Percentiles rank a stretch among this genome's conserved stretches.
Conservation (phyloP, 108 stramenopile species). For the Pseudonitzschia multistriata region DNA sequence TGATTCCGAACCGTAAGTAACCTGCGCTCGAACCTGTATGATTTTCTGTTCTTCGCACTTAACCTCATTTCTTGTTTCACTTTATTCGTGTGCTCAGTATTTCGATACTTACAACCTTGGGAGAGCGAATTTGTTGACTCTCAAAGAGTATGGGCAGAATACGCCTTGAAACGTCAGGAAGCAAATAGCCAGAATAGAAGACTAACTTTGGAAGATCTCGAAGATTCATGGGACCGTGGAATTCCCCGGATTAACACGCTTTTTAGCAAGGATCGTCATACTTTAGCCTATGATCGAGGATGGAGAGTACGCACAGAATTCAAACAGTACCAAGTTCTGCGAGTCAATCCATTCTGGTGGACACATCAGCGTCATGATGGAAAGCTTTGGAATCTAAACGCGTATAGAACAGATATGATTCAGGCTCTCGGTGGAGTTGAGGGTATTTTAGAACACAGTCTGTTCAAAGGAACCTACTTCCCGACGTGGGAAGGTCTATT, state of each 20-base stretch:
- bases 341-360: conserved; percentile 99
- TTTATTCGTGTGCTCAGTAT: conserved; percentile 36
- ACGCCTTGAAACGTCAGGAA: conserved; percentile 99
- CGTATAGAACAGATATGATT: conserved; percentile 99
- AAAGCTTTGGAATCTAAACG: conserved; percentile 99
- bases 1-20: conserved; percentile 89
- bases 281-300: conserved; percentile 96
- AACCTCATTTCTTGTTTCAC: not conserved
- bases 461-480: conserved; percentile 99
- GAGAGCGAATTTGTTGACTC: conserved; percentile 99
- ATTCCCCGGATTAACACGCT: conserved; percentile 99
- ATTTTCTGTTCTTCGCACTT: not conserved
- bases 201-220: conserved; percentile 97
- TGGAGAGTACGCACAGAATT: conserved; percentile 98
- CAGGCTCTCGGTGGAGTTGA: conserved; percentile 99
- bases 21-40: not conserved
- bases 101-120: conserved; percentile 99
- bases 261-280: conserved; percentile 95
- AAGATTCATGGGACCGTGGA: conserved; percentile 99
- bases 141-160: conserved; percentile 99
- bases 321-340: conserved; percentile 95
- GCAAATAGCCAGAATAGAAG: conserved; percentile 98
- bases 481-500: conserved; percentile 99
- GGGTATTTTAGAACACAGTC: conserved; percentile 98
- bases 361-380: conserved; percentile 99